Evolutionary conservation across 1,139 yeast species (phyloP).

Genomic region (Groenewaldozyma sp.): DNA sequence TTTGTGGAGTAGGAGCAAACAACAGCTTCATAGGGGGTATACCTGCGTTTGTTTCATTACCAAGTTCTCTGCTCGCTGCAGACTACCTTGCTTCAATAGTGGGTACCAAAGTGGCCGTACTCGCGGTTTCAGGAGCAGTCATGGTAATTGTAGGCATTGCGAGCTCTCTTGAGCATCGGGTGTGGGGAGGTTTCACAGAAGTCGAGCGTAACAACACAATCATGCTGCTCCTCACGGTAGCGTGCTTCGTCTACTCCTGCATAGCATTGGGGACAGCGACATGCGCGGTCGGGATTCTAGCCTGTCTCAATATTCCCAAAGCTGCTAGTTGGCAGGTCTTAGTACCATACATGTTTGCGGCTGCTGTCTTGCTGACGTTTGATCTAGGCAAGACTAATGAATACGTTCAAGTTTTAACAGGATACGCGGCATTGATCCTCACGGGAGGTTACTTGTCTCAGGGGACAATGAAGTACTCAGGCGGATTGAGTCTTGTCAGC

Average conservation of each 20-base stretch:
- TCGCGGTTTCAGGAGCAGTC: slow-evolving; percentile 21
- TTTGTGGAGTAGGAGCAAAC: neutral
- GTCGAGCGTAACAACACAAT: slow-evolving; percentile 12
- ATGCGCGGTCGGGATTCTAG: slow-evolving; percentile 18
- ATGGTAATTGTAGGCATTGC: slow-evolving; percentile 20
- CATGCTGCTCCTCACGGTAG: slow-evolving; percentile 16
- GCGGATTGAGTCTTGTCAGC: slow-evolving; percentile 12
- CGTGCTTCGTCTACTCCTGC: slow-evolving; percentile 17
- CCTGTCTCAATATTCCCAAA: slow-evolving; percentile 15
- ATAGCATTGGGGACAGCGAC: slow-evolving; percentile 19
- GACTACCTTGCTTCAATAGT: slow-evolving; percentile 15
- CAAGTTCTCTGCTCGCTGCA: slow-evolving; percentile 28
- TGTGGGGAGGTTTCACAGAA: slow-evolving; percentile 1
- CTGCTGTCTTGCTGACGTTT: slow-evolving; percentile 12
- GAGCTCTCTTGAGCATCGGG: slow-evolving; percentile 16
- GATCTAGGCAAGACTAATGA: slow-evolving; percentile 13
- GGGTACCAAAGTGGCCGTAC: slow-evolving; percentile 13
- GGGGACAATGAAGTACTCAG: slow-evolving; percentile 11
- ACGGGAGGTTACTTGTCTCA: slow-evolving; percentile 14
- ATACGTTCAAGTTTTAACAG: slow-evolving; percentile 8
- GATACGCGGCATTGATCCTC: slow-evolving; percentile 15
- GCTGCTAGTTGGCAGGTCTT: slow-evolving; percentile 8
- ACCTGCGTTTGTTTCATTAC: slow-evolving; percentile 31
- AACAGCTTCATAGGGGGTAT: slow-evolving; percentile 21
- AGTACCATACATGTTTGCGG: slow-evolving; percentile 13